A percentile compares a stretch with the other conserved stretches of the same genome.
Evolutionary conservation across 2,329 filamentous ascomycete species (phyloP).

Genomic region (Fusarium sp.): DNA sequence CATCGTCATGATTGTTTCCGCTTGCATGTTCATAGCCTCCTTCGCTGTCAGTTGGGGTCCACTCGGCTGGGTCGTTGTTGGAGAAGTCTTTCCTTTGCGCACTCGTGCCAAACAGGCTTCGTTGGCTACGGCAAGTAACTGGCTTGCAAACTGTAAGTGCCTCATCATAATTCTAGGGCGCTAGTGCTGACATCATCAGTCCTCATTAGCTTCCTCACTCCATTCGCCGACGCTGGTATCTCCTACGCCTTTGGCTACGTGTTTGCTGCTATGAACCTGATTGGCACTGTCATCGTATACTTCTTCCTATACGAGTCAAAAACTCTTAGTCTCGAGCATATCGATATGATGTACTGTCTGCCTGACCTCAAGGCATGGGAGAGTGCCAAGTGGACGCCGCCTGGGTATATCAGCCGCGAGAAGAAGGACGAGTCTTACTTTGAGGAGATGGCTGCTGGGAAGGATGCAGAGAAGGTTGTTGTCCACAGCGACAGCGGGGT

Average conservation of each 20-base stretch:
- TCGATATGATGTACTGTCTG: slow-evolving; percentile 77
- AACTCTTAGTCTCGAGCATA: slow-evolving; percentile 73
- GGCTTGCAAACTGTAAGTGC: slow-evolving; percentile 67
- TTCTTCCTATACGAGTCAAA: slow-evolving; percentile 76
- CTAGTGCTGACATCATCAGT: slow-evolving; percentile 51
- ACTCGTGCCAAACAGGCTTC: slow-evolving; percentile 65
- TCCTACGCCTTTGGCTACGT: slow-evolving; percentile 73
- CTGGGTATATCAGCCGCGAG: slow-evolving; percentile 54
- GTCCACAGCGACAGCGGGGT: slow-evolving; percentile 14
- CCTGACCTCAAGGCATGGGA: slow-evolving; percentile 67
- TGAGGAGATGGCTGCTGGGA: slow-evolving; percentile 31
- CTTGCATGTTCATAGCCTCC: slow-evolving; percentile 78
- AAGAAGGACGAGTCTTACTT: slow-evolving; percentile 47
- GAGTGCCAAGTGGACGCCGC: slow-evolving; percentile 63
- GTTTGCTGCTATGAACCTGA: slow-evolving; percentile 70
- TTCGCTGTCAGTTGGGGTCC: slow-evolving; percentile 78
- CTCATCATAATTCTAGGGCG: slow-evolving; percentile 1
- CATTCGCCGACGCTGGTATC: slow-evolving; percentile 70
- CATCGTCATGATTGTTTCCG: slow-evolving; percentile 76
- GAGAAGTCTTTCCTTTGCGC: slow-evolving; percentile 71
- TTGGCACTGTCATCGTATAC: slow-evolving; percentile 69
- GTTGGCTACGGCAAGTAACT: slow-evolving; percentile 65
- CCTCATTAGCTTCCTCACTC: slow-evolving; percentile 74
- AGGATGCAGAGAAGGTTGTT: slow-evolving; percentile 28
- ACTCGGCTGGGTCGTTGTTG: slow-evolving; percentile 74